Base-by-base conservation (phyloP, 2,329 filamentous ascomycete genomes). In the Drechslera avenae region DNA sequence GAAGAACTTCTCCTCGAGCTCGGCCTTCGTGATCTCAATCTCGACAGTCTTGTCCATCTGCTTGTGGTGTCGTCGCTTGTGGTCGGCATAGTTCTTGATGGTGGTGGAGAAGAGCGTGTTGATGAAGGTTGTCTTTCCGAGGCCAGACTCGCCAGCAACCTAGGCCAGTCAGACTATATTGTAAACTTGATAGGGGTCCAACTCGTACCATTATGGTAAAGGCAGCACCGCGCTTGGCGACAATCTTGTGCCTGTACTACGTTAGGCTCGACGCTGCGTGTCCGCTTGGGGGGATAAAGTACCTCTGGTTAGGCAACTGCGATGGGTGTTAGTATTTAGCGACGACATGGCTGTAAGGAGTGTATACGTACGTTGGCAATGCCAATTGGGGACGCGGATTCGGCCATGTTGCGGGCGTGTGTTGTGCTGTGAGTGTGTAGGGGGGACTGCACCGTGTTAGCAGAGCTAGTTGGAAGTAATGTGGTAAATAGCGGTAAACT, bases 1-100 rank as follows among this genome's bases (percentile, higher is more conserved):
- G 88, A 99, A 99, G 84, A 99, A 99, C 83, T 99, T 99, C 88
- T 99, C 94, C 81, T 99, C 94, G 60, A 99, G 82, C 82, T 99
- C 94, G 53, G 94, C 94, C 85, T 99, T 99, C 77, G 94, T 99
- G 75, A 99, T 99, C 79, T 99, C 94, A 68, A 99, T 99, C 82
- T 99, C 95, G 62, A 99, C 94, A 9, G 94, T 99, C 86, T 97
- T 97, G 82, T 99, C 94, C 66, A 97, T 86, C 83, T 99, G 94
- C 86, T 99, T 99, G 80, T 94, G 90, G 79, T 99, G 94, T 74
- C 94, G 90, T 79, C 91, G 90, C 85, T 96, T 96, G 86, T 99
- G 93, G 79, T 99, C 94, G 84, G 94, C 94, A 78, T 99, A 99
- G 85, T 97, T 99, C 85, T 99, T 99, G 86, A 99, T 99, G 69